Base-by-base conservation (phyloP, 345 rosid genomes). In the Raphanus sativus region DNA sequence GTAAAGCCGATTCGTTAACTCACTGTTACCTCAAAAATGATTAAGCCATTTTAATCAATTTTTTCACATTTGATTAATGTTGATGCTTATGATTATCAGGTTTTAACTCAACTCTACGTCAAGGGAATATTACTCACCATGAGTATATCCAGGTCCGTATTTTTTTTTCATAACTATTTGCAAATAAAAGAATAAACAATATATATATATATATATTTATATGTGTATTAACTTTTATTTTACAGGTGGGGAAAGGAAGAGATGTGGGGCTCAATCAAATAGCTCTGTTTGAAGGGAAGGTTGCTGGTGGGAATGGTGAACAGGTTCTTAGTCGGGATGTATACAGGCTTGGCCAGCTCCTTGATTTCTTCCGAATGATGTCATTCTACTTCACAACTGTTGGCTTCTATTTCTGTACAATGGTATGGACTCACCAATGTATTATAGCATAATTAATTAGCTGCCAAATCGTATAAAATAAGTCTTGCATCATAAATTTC, bases 201-300 rank as follows among this genome's bases (percentile, higher is more conserved):
- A 45, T 12, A 45, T 45, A 9, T 25, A 29, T n/a, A n/a, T n/a
- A n/a, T n/a, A n/a, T n/a, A n/a, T n/a, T n/a, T n/a, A n/a, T n/a
- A n/a, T n/a, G n/a, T 65, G 30, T 21, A 55, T 50, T 62, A 58
- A 67, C 38, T 71, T 42, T 83, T 28, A 2, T 76, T 81, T 60
- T 82, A 61, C 82, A 94, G 98, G 98, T 94, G 60, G 98, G 98
- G 58, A 94, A 94, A 87, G 98, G 98, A 70, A 83, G 96, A 79
- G 98, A 94, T 82, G 98, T 94, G 68, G 98, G 98, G 75, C 91
- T 94, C 79, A 94, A 94, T 84, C 98, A 94, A 86, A 94, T 94
- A 80, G 93, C 98, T 76, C 45, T 94, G 38, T 94, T 94, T 86
- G 98, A 94, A 84, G 98, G 98, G 71, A 94, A 94, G 85, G 98